Evolutionary conservation across 1,284 basidiomycete genomes (phyloP), one percentile per base, ranked within the genome.

Genomic region (Cutaneotrichosporon sp.): DNA sequence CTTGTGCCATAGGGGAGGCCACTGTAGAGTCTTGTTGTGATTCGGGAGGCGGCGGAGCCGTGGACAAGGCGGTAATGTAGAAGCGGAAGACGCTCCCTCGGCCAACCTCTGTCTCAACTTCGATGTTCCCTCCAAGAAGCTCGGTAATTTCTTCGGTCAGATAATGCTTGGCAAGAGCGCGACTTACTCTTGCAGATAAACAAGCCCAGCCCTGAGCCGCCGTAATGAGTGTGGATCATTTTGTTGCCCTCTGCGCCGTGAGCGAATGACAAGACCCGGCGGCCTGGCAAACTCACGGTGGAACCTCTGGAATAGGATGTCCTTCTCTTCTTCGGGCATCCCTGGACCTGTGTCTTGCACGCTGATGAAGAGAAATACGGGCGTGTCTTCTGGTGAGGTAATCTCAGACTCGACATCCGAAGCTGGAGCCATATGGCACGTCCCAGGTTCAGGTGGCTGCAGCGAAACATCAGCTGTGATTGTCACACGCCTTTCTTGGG

Each of bases 21-120:
- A 30, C 26, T 30, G 26, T 7, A 7, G 26, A 30, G 26, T 10
- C 10, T 10, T 5, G 26, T 30, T 7, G 38, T n/a, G 26, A 7
- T 30, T 30, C 26, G 26, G 26, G 7, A 30, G 10, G 26, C 10
- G 26, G 26, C 7, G 26, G 7, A 30, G 26, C 10, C 26, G n/a
- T n/a, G n/a, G 26, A 30, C 26, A 30, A 30, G 5, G 26, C 26
- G 26, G 26, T 44, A 37, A 73, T 64, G 56, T 59, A 74, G 58
- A 74, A 72, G 8, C 64, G 64, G 64, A 74, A 74, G 7, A 63
- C 90, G 54, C 55, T 61, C 8, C 68, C 68, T 18, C 56, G 39
- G 4, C 63, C 66, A 1, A 63, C 42, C 42, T 62, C 46, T 34
- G 56, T 59, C n/a, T 54, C 51, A 33, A 67, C 61, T 37, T 62